Evolutionary conservation across 805 yeast species (phyloP).

Genomic region (Wickerhamiella qilinensis): DNA sequence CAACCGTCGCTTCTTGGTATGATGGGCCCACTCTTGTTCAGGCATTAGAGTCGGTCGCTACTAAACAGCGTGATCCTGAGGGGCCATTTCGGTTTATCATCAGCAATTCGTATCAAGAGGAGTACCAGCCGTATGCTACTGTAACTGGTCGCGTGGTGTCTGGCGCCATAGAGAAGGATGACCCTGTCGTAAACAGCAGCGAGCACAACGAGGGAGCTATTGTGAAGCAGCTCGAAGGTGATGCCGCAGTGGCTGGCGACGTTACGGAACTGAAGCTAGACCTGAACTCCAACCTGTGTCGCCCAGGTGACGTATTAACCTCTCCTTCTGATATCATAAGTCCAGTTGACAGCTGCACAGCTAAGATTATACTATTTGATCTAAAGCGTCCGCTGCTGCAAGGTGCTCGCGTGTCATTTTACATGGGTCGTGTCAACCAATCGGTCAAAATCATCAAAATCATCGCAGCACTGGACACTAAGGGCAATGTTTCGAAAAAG

Average conservation of each 20-base stretch:
- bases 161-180: constrained; percentile 60
- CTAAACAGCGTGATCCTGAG: constrained; percentile 9
- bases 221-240: constrained; percentile 14
- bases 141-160: constrained; percentile 50
- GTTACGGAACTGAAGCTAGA: constrained; percentile 32
- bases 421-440: constrained; percentile 56
- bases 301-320: constrained; percentile 53
- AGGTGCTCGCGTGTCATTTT: constrained; percentile 64
- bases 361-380: constrained; percentile 49
- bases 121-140: constrained; percentile 32
- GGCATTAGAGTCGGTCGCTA: constrained; percentile 18
- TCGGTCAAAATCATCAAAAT: constrained; percentile 50
- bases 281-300: constrained; percentile 28
- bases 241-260: constrained; percentile 38
- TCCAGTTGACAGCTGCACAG: constrained; percentile 33
- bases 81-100: constrained; percentile 37
- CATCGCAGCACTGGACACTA: constrained; percentile 21
- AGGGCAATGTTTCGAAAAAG: constrained; percentile 20
- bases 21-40: constrained; percentile 28
- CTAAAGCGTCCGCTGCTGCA: constrained; percentile 55
- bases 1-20: constrained; percentile 28
- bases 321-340: constrained; percentile 30
- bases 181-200: constrained; percentile 43
- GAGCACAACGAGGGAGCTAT: constrained; percentile 17
- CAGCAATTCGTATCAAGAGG: constrained; percentile 41